Percentiles rank a stretch among this genome's conserved stretches.
phyloP scores from a whole-genome alignment of 2,329 filamentous ascomycete genomes.

The Stagonosporopsis vannaccii region DNA sequence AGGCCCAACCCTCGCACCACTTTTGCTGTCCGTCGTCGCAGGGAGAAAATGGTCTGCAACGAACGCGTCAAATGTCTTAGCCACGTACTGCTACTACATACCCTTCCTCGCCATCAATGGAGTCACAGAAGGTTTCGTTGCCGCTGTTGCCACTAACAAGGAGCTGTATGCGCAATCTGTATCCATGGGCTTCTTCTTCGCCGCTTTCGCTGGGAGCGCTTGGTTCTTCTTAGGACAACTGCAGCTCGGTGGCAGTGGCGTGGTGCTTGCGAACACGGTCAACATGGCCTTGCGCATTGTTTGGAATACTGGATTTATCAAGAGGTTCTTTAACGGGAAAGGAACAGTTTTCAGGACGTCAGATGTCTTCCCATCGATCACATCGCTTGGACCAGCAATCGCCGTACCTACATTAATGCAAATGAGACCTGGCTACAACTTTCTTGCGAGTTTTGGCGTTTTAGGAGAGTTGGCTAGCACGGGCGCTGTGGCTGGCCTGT shows the following conservation, averaged over 20 bases:
- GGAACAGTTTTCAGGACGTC: conserved; percentile 27
- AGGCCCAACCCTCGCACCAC: conserved; percentile 77
- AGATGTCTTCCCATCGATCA: conserved; percentile 30
- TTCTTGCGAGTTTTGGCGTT: conserved; percentile 47
- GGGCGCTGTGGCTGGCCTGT: conserved; percentile 46
- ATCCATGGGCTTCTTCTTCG: conserved; percentile 86
- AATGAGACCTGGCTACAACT: conserved; percentile 29
- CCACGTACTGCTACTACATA: conserved; percentile 89
- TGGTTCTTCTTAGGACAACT: conserved; percentile 76
- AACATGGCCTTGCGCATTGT: conserved; percentile 87
- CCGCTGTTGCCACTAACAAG: conserved; percentile 77
- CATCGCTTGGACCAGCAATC: conserved; percentile 48
- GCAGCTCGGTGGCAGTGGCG: conserved; percentile 75
- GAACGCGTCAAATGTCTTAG: conserved; percentile 76
- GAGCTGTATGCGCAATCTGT: conserved; percentile 79
- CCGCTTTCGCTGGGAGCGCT: conserved; percentile 75
- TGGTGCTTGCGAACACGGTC: conserved; percentile 86
- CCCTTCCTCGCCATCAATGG: conserved; percentile 92
- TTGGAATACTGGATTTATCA: conserved; percentile 81
- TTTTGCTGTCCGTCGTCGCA: conserved; percentile 76
- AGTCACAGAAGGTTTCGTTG: conserved; percentile 89
- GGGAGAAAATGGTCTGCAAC: conserved; percentile 78
- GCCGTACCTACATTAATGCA: conserved; percentile 49
- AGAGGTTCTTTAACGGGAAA: conserved; percentile 40
- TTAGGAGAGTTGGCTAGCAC: conserved; percentile 53